These are phyloP conservation scores for Fusarium graminum DNA, from an alignment of 2,329 filamentous ascomycete genomes.

Conservation along the genomic window DNA sequence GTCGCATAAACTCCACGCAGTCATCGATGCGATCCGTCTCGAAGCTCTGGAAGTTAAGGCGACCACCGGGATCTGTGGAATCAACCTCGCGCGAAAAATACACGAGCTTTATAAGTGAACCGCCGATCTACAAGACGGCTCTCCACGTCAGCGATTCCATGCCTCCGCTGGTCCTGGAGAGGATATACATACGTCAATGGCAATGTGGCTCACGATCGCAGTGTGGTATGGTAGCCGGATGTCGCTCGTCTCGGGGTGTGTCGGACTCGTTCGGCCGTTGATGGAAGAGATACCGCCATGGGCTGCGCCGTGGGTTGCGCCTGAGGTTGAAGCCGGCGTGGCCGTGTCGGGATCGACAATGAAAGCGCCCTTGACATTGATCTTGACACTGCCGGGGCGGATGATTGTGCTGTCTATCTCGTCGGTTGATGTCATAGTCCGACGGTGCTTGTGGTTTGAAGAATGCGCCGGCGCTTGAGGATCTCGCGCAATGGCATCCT, in stretches of 20 bases:
- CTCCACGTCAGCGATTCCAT: constrained; percentile 31
- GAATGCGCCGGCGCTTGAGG: constrained; percentile 26
- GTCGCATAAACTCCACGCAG: constrained; percentile 91
- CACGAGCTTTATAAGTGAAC: constrained; percentile 94
- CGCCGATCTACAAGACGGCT: constrained; percentile 78
- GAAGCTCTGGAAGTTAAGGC: constrained; percentile 95
- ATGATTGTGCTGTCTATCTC: constrained; percentile 72
- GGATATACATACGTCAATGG: constrained; percentile 81
- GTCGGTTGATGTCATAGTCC: constrained; percentile 63
- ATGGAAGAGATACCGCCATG: constrained; percentile 38
- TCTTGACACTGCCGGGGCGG: constrained; percentile 81
- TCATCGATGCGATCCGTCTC: constrained; percentile 95
- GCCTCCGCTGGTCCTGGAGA: constrained; percentile 24
- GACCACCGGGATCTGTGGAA: constrained; percentile 83
- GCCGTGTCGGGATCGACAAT: constrained; percentile 86
- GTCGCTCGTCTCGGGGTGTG: constrained; percentile 82
- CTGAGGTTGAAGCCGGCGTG: constrained; percentile 60
- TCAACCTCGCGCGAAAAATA: constrained; percentile 93
- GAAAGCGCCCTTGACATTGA: constrained; percentile 96
- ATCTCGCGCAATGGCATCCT: constrained; percentile 40
- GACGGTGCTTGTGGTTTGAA: constrained; percentile 41
- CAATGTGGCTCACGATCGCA: constrained; percentile 94
- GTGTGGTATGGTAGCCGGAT: constrained; percentile 98
- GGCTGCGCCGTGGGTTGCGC: constrained; percentile 47
- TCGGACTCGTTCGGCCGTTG: constrained; percentile 62